Evolutionary conservation across 2,329 filamentous ascomycete species (phyloP).

Genomic region (Xylariaceae sp.): DNA sequence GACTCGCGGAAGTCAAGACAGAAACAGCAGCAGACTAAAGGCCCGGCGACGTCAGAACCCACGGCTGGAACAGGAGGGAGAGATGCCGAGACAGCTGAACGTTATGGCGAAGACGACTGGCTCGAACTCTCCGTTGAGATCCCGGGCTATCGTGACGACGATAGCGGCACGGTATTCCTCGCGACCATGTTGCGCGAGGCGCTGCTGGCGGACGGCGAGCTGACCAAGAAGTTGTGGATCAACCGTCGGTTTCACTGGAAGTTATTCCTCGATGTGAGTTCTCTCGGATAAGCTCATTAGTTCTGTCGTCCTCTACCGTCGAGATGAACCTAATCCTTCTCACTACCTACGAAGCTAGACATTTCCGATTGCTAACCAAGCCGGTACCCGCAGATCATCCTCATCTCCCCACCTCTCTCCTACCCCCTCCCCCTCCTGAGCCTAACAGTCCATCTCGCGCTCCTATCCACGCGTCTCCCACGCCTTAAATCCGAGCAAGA

Average conservation of each 20-base stretch:
- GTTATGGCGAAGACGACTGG: conserved; percentile 61
- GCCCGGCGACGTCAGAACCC: conserved; percentile 22
- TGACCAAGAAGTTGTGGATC: conserved; percentile 73
- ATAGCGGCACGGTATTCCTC: conserved; percentile 81
- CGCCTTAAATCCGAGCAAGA: conserved; percentile 82
- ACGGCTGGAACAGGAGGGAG: conserved; percentile 21
- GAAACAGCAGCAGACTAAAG: conserved; percentile 28
- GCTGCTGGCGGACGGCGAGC: conserved; percentile 66
- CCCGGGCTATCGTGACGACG: conserved; percentile 84
- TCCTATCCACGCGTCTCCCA: conserved; percentile 81
- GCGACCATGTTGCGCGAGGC: conserved; percentile 86
- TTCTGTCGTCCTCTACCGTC: not conserved
- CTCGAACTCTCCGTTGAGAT: conserved; percentile 90
- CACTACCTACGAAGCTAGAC: not conserved
- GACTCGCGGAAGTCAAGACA: conserved; percentile 11
- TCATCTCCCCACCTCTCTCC: conserved; percentile 87
- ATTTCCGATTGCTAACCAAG: conserved; percentile 4
- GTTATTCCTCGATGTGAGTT: conserved; percentile 83
- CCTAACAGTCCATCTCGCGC: conserved; percentile 86
- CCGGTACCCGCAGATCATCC: conserved; percentile 61
- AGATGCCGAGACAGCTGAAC: conserved; percentile 31
- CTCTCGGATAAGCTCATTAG: conserved; percentile 1
- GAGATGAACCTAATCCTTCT: not conserved
- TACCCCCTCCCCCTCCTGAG: conserved; percentile 92
- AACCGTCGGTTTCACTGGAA: conserved; percentile 95